Base-by-base conservation (phyloP, 495 filamentous ascomycete genomes). In the Penicillium canescens region DNA sequence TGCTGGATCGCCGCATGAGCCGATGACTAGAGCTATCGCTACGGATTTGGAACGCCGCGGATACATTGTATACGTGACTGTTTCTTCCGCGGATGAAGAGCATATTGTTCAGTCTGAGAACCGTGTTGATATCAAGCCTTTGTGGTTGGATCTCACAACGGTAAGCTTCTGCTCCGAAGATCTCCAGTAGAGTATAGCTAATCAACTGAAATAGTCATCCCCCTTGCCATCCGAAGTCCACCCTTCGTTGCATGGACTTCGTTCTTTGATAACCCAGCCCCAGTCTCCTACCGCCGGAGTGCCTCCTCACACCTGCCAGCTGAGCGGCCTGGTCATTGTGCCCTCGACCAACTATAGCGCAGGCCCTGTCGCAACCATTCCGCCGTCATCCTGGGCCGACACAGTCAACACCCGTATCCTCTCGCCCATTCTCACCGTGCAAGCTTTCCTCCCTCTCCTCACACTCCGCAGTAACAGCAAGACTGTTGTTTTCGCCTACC, bases 21-120 rank as follows among this genome's bases (percentile, higher is more conserved):
- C 91, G 16, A 77, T 96, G 60, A 90, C 89, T 1, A 82, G 85
- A 54, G 88, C 89, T 13, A 81, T 98, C 51, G 83, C 90, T 2
- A 64, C 89, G 24, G 95, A 98, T 61, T 65, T 98, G 50, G 94
- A 98, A 68, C 82, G 91, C 45, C 83, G 92, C 45, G 95, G 95
- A 12, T 98, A 96, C 64, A 89, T 98, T 42, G 92, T 98, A 20
- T 98, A 89, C 62, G 76, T 98, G 44, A 87, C 94, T 0, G 91
- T 90, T 54, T 86, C 80, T 52, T 87, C 82, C 8, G 67, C 81
- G 40, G 88, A 94, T 43, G 95, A 98, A 56, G 95, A 98, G 59
- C 79, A 88, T 12, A 69, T 85, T 33, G 84, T 98, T 24, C 84
- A 89, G 45, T 79, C 82, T 35, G 81, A 95, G 62, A 81, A 86